These are phyloP conservation scores for Fusarium sp. DNA, from an alignment of 2,329 filamentous ascomycete genomes.

Conservation along the genomic window DNA sequence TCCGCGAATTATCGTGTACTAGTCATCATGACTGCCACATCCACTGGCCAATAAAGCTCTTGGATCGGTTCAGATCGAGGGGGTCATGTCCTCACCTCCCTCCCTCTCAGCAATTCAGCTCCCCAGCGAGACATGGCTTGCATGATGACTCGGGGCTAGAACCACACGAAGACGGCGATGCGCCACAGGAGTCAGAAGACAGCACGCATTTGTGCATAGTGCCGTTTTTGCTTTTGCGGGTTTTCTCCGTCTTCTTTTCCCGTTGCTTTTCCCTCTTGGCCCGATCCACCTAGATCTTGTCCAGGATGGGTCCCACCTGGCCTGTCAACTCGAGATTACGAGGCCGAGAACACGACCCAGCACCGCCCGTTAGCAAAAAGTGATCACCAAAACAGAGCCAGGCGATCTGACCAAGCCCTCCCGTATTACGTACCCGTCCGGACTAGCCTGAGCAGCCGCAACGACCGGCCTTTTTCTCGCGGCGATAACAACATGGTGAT, in stretches of 20 bases:
- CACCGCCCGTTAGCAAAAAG: slow-evolving; percentile 19
- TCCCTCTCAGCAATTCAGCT: slow-evolving; percentile 12
- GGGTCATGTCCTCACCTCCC: slow-evolving; percentile 17
- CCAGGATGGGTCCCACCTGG: slow-evolving; percentile 29
- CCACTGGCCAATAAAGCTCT: slow-evolving; percentile 10
- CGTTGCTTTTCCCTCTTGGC: slow-evolving; percentile 21
- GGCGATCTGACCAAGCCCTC: slow-evolving; percentile 14
- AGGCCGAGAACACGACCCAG: slow-evolving; percentile 31
- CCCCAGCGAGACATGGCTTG: slow-evolving; percentile 43
- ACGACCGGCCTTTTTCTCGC: slow-evolving; percentile 20
- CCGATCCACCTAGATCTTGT: slow-evolving; percentile 40
- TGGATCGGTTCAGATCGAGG: slow-evolving; percentile 19
- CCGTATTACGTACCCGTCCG: slow-evolving; percentile 36
- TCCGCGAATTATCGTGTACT: slow-evolving; percentile 24
- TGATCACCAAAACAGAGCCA: slow-evolving; percentile 19
- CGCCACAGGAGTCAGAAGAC: slow-evolving; percentile 30
- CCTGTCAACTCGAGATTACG: slow-evolving; percentile 33
- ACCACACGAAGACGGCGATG: slow-evolving; percentile 27
- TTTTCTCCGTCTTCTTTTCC: slow-evolving; percentile 19
- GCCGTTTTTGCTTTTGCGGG: slow-evolving; percentile 19
- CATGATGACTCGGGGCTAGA: slow-evolving; percentile 35
- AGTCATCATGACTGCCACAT: slow-evolving; percentile 29
- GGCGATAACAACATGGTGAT: slow-evolving; percentile 12
- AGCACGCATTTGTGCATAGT: slow-evolving; percentile 11
- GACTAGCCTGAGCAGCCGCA: not conserved